phyloP scores from a whole-genome alignment of 495 filamentous ascomycete species.

The Schizothecium vesticola region DNA sequence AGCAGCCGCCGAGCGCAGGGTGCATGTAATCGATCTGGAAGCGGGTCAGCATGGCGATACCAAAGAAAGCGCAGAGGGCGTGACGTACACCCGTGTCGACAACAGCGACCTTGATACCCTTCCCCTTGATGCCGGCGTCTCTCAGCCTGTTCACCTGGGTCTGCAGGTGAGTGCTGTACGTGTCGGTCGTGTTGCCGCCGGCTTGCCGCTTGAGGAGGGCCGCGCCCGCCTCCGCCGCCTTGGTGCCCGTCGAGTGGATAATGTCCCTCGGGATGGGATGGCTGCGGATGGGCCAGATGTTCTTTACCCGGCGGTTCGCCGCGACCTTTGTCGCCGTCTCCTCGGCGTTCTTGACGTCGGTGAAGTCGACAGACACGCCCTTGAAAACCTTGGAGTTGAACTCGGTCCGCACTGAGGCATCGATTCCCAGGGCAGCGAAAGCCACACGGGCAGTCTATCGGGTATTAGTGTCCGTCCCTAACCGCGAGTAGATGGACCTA shows the following conservation, averaged over 20 bases:
- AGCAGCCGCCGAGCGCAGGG: conserved; percentile 54
- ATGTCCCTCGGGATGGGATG: conserved; percentile 40
- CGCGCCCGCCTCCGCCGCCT: conserved; percentile 20
- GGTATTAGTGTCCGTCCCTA: not conserved
- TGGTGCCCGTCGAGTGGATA: conserved; percentile 39
- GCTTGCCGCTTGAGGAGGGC: conserved; percentile 28
- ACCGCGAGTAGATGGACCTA: not conserved
- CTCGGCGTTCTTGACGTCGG: conserved; percentile 37
- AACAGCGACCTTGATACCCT: conserved; percentile 44
- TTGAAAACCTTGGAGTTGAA: conserved; percentile 45
- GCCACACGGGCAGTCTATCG: not conserved
- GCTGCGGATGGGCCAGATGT: conserved; percentile 41
- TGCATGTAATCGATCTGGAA: conserved; percentile 51
- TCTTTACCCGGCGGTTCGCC: conserved; percentile 39
- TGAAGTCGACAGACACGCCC: conserved; percentile 45
- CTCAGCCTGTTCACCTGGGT: conserved; percentile 46
- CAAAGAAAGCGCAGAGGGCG: not conserved
- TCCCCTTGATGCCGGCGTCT: conserved; percentile 38
- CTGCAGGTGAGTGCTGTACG: conserved; percentile 42
- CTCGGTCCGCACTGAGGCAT: conserved; percentile 40
- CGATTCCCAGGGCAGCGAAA: conserved; percentile 23
- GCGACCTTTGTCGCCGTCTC: conserved; percentile 34
- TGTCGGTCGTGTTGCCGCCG: conserved; percentile 34
- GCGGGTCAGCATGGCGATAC: conserved; percentile 12
- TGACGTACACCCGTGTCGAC: conserved; percentile 44